A percentile compares a stretch with the other conserved stretches of the same genome.
These are phyloP conservation scores for Cladophialophora yegresii DNA, from an alignment of 2,329 filamentous ascomycete genomes.

Conservation along the genomic window DNA sequence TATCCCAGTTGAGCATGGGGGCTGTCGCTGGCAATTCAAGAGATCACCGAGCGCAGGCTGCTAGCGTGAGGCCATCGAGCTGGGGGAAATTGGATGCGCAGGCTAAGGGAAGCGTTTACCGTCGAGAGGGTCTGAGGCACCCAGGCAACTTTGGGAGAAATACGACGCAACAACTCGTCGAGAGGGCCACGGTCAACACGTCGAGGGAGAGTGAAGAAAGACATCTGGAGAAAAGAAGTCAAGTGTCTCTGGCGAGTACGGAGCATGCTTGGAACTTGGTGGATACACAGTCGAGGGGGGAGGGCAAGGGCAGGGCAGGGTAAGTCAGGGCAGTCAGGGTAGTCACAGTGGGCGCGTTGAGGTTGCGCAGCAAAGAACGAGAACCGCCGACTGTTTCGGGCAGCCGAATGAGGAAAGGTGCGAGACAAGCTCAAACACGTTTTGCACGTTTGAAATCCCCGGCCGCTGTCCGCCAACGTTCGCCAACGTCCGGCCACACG, in stretches of 20 bases:
- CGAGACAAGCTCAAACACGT: conserved; percentile 21
- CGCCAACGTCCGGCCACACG: background rate
- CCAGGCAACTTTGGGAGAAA: conserved; percentile 5
- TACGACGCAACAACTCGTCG: background rate
- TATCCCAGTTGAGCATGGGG: conserved; percentile 20
- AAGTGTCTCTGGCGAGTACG: background rate
- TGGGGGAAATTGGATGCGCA: conserved; percentile 32
- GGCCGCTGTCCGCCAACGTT: background rate
- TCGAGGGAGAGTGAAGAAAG: conserved; percentile 3
- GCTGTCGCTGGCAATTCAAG: conserved; percentile 25
- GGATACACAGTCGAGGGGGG: conserved; percentile 8
- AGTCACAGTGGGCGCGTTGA: conserved; percentile 17
- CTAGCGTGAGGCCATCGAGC: conserved; percentile 29
- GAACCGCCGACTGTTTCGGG: conserved; percentile 27
- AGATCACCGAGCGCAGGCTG: conserved; percentile 26
- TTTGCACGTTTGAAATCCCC: background rate
- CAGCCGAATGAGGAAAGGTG: conserved; percentile 27
- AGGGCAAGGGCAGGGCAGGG: conserved; percentile 5
- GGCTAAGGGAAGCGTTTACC: conserved; percentile 8
- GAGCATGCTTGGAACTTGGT: background rate
- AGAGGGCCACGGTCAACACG: background rate
- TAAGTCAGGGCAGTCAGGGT: too few species aligned
- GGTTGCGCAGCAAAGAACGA: conserved; percentile 25
- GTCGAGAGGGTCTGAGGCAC: conserved; percentile 8
- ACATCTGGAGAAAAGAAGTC: conserved; percentile 4